A percentile compares a stretch with the other conserved stretches of the same genome.
These are phyloP conservation scores for Camelina neglecta DNA, from an alignment of 345 rosid genomes.

Conservation along the genomic window DNA sequence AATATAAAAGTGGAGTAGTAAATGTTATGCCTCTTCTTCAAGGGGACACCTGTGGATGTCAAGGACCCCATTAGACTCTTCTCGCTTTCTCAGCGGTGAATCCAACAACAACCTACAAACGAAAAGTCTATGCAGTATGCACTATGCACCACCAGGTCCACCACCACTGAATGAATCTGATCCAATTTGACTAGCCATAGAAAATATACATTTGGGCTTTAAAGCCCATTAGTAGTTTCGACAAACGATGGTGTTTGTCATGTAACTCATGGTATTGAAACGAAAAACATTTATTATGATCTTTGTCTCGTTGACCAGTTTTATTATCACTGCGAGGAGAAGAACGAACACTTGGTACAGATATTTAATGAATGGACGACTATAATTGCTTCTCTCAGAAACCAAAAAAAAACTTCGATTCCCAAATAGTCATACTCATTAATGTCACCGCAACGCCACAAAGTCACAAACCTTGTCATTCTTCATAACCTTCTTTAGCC, in stretches of 20 bases:
- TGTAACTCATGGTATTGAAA: neutral
- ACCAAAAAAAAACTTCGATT: slow-evolving; percentile 9
- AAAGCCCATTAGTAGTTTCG: slow-evolving; percentile 26
- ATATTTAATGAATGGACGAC: neutral
- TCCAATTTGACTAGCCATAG: neutral
- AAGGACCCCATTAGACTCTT: slow-evolving; percentile 23
- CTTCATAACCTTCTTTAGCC: slow-evolving; percentile 14
- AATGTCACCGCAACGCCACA: slow-evolving; percentile 3
- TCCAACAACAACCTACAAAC: neutral
- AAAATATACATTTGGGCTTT: slow-evolving; percentile 13
- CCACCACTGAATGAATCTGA: neutral
- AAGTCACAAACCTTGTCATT: slow-evolving; percentile 9
- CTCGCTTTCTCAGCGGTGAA: slow-evolving; percentile 24
- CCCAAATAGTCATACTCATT: slow-evolving; percentile 6
- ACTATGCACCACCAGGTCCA: neutral
- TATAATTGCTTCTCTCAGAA: slow-evolving; percentile 3
- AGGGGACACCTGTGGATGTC: slow-evolving; percentile 34
- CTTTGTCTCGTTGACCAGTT: slow-evolving; percentile 1
- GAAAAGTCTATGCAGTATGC: slow-evolving; percentile 1
- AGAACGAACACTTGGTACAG: neutral
- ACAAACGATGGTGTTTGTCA: neutral
- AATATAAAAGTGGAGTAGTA: neutral
- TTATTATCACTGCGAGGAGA: neutral
- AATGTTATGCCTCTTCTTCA: slow-evolving; percentile 32
- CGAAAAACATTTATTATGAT: slow-evolving; percentile 10